Percentiles rank a stretch among this genome's conserved stretches.
These are phyloP conservation scores for Hypoxylon fragiforme DNA, from an alignment of 495 filamentous ascomycete species.

Conservation along the genomic window DNA sequence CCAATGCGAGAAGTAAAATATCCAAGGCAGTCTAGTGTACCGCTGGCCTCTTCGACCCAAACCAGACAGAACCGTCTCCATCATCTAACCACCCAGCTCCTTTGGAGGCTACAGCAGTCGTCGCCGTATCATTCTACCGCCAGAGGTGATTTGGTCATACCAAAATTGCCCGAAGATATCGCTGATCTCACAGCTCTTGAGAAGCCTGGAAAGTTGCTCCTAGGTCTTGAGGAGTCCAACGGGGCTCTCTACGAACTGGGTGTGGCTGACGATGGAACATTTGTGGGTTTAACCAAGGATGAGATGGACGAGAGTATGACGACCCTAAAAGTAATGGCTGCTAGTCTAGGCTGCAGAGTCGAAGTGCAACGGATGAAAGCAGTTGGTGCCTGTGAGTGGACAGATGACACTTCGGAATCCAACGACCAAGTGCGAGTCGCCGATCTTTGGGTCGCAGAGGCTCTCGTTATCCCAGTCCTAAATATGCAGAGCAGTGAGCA, in stretches of 20 bases:
- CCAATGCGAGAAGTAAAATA: slow-evolving; percentile 64
- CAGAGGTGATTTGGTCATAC: slow-evolving; percentile 65
- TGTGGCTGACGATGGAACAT: slow-evolving; percentile 89
- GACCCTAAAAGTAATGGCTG: slow-evolving; percentile 85
- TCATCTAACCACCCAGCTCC: slow-evolving; percentile 88
- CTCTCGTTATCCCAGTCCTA: slow-evolving; percentile 53
- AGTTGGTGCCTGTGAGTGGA: slow-evolving; percentile 87
- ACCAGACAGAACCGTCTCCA: slow-evolving; percentile 82
- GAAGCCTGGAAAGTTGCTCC: slow-evolving; percentile 66
- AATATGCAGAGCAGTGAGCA: slow-evolving; percentile 15
- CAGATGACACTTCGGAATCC: slow-evolving; percentile 40
- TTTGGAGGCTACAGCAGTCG: slow-evolving; percentile 95
- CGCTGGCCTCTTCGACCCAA: slow-evolving; percentile 52
- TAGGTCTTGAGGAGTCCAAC: slow-evolving; percentile 87
- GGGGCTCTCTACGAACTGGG: slow-evolving; percentile 97
- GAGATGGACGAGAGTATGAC: slow-evolving; percentile 88
- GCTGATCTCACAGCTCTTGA: slow-evolving; percentile 54
- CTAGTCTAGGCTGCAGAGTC: slow-evolving; percentile 86
- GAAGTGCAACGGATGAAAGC: slow-evolving; percentile 79
- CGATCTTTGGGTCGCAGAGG: slow-evolving; percentile 87
- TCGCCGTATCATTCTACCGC: slow-evolving; percentile 85
- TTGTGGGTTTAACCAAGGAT: slow-evolving; percentile 86
- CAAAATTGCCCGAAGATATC: slow-evolving; percentile 67
- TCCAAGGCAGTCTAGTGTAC: slow-evolving; percentile 34
- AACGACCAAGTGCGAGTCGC: slow-evolving; percentile 42